These are phyloP conservation scores for Irpex sp. DNA, from an alignment of 1,284 basidiomycete species.

Conservation along the genomic window DNA sequence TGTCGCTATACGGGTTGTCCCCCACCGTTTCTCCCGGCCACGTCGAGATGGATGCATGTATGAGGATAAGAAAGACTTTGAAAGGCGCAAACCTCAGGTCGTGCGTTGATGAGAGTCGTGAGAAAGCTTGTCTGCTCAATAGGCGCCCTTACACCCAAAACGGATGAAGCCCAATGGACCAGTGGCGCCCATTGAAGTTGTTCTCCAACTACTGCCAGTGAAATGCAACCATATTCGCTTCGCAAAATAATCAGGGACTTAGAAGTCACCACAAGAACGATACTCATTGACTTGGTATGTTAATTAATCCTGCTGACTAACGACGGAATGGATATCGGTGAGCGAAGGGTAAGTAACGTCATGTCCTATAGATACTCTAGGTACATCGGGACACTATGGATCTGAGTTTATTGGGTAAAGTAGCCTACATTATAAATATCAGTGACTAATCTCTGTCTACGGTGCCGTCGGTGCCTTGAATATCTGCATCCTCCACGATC, in stretches of 20 bases:
- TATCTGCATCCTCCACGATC: slow-evolving; percentile 12
- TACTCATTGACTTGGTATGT: too few relatives aligned
- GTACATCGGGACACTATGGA: too few relatives aligned
- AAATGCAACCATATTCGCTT: too few relatives aligned
- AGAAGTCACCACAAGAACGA: too few relatives aligned
- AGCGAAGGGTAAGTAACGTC: too few relatives aligned
- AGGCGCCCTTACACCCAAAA: neutral
- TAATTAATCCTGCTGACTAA: too few relatives aligned
- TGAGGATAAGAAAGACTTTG: neutral
- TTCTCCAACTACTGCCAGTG: too few relatives aligned
- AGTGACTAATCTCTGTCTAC: neutral
- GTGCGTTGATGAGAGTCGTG: neutral
- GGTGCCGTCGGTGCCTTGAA: neutral
- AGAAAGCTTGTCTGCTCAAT: neutral
- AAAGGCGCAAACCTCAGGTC: neutral
- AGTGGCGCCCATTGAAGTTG: neutral
- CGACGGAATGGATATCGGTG: too few relatives aligned
- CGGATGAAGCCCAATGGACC: neutral
- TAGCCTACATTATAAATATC: too few relatives aligned
- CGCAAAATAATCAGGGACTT: too few relatives aligned
- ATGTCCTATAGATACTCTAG: too few relatives aligned
- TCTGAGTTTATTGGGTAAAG: too few relatives aligned
- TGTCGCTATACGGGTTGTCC: neutral
- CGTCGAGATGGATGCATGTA: neutral
- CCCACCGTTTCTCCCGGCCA: neutral